Evolutionary conservation across 192 early-diverging fungal species (phyloP).

Genomic region (Endogone sp.): DNA sequence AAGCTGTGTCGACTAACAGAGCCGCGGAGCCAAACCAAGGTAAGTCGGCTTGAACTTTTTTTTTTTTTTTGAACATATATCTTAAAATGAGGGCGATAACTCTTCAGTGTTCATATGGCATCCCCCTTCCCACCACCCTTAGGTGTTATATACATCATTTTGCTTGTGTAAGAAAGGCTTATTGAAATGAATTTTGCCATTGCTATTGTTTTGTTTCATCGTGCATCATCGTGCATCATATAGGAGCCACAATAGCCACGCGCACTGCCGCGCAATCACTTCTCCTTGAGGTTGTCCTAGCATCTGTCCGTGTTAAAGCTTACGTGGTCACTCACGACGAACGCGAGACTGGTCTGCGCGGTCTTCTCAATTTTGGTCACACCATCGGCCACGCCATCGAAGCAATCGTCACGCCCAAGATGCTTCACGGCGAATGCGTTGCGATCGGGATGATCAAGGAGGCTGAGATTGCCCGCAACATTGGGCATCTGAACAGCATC

Average conservation of each 20-base stretch:
- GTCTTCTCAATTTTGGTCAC: conserved; percentile 96
- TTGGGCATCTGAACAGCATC: conserved; percentile 84
- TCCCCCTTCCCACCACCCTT: neutral
- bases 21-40: conserved; percentile 40
- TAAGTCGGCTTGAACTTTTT: conserved; percentile 20
- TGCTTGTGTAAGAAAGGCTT: neutral
- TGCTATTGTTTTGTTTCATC: neutral
- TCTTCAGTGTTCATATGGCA: neutral
- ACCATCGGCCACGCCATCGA: conserved; percentile 96
- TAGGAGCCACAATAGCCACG: conserved; percentile 53
- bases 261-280: conserved; percentile 58
- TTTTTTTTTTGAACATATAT: conserved; percentile 2
- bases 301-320: conserved; percentile 88
- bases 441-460: conserved; percentile 94
- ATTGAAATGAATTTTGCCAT: neutral
- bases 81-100: neutral
- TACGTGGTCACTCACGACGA: conserved; percentile 95
- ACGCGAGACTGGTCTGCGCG: conserved; percentile 90
- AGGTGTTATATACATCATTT: neutral
- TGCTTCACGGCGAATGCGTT: conserved; percentile 97
- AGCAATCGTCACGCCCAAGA: conserved; percentile 79
- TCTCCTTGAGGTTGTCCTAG: conserved; percentile 83
- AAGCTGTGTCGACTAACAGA: conserved; percentile 57
- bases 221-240: too few species aligned
- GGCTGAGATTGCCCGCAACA: conserved; percentile 85